phyloP scores from a whole-genome alignment of 1,139 yeast species.

The Taphrina deformans region DNA sequence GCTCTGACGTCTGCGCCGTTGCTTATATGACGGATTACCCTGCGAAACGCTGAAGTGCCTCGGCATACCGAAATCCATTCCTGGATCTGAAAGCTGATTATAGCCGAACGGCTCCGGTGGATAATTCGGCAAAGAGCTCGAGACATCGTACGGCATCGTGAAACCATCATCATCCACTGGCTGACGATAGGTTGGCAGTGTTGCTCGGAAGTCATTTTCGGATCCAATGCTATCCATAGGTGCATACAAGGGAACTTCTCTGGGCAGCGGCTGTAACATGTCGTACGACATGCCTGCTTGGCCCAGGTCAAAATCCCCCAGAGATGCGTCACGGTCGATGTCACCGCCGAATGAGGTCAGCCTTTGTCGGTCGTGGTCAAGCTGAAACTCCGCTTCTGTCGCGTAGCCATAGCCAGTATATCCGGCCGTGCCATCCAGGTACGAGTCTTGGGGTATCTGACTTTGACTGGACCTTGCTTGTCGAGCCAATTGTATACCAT shows the following conservation, averaged over 20 bases:
- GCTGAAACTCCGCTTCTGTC: neutral
- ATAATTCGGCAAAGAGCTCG: neutral
- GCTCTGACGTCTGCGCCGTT: slow-evolving; percentile 37
- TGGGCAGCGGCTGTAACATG: neutral
- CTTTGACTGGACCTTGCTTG: neutral
- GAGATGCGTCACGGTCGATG: neutral
- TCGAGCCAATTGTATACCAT: neutral
- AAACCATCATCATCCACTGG: neutral
- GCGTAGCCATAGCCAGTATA: neutral
- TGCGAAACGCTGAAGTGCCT: slow-evolving; percentile 27
- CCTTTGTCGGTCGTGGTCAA: neutral
- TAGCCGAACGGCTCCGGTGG: neutral
- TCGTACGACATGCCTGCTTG: neutral
- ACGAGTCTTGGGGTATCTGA: neutral
- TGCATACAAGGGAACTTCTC: neutral
- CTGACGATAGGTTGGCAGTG: neutral
- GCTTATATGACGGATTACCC: slow-evolving; percentile 39
- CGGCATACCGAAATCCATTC: slow-evolving; percentile 4
- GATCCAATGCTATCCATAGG: neutral
- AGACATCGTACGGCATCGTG: neutral
- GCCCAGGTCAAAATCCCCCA: neutral
- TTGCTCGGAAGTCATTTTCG: neutral
- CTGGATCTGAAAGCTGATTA: neutral
- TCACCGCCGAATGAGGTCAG: neutral
- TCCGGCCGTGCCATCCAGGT: neutral